phyloP scores from a whole-genome alignment of 768 basidiomycete genomes.

The Tricholoma sp. region DNA sequence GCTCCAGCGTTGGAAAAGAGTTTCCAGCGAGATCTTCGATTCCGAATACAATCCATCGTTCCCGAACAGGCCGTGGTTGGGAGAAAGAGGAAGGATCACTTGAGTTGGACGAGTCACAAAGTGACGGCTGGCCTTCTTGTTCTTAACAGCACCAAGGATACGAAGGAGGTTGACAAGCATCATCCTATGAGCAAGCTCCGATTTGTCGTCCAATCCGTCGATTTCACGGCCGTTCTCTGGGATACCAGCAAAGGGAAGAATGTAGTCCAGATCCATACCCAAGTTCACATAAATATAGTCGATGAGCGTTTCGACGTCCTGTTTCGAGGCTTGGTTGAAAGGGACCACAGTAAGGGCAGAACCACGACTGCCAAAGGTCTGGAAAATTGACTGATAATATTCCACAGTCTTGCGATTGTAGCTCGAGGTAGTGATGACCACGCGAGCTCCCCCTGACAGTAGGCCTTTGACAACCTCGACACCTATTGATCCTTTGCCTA shows the following conservation, averaged over 20 bases:
- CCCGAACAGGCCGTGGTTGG: conserved; percentile 97
- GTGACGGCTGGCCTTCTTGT: conserved; percentile 93
- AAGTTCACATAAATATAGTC: conserved; percentile 97
- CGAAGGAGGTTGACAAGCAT: conserved; percentile 98
- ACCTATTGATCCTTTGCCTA: conserved; percentile 97
- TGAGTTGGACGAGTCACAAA: conserved; percentile 98
- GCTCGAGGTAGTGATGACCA: conserved; percentile 96
- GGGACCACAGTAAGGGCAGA: conserved; percentile 98
- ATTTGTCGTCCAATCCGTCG: conserved; percentile 93
- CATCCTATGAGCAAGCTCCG: conserved; percentile 96
- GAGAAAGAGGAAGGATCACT: conserved; percentile 95
- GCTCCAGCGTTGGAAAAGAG: conserved; percentile 95
- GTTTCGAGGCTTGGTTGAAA: conserved; percentile 98
- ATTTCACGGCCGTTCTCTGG: conserved; percentile 99
- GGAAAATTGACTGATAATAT: conserved; percentile 98
- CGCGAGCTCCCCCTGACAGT: conserved; percentile 92
- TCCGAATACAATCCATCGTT: conserved; percentile 98
- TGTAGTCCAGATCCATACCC: conserved; percentile 96
- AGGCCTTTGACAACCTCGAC: conserved; percentile 97
- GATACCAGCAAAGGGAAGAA: conserved; percentile 96
- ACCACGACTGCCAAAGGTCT: conserved; percentile 89
- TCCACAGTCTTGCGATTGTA: conserved; percentile 95
- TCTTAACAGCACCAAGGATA: conserved; percentile 95
- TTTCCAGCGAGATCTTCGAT: conserved; percentile 97
- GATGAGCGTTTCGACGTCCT: conserved; percentile 95